Percentiles rank a stretch among this genome's conserved stretches.
Conservation (phyloP, 176 grass and related monocot genomes). For the Puccinellia tenuiflora region DNA sequence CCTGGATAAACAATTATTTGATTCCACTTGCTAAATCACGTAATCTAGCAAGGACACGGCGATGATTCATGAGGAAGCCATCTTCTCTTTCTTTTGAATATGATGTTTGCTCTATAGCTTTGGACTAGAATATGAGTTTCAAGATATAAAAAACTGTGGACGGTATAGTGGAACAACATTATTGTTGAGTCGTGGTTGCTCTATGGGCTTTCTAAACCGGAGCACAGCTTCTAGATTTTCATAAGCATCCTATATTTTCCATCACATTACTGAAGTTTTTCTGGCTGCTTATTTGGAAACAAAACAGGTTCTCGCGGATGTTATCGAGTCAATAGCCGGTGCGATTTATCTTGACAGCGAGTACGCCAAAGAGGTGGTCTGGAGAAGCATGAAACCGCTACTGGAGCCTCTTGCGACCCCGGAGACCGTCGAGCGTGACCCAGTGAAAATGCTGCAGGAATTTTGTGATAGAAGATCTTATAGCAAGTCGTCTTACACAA, state of each 20-base stretch:
- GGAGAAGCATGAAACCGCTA: constrained; percentile 50
- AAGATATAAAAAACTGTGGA: not conserved
- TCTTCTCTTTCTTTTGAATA: not conserved
- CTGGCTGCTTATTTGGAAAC: not conserved
- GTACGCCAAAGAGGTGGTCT: constrained; percentile 45
- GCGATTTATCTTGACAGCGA: constrained; percentile 61
- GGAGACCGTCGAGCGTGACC: constrained; percentile 48
- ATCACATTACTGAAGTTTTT: not conserved
- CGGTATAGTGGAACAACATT: not conserved
- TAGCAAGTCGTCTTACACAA: not conserved
- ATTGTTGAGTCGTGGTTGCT: not conserved
- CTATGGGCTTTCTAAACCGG: not conserved
- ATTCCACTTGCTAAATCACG: not conserved
- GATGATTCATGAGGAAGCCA: not conserved
- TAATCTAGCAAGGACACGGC: not conserved
- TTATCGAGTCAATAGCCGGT: constrained; percentile 67
- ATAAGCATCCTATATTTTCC: not conserved
- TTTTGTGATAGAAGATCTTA: constrained; percentile 29
- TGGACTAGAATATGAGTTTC: not conserved
- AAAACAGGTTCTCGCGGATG: constrained; percentile 69
- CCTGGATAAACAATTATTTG: not conserved
- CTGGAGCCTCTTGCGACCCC: constrained; percentile 65
- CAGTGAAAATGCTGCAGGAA: constrained; percentile 49
- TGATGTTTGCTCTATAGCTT: not conserved
- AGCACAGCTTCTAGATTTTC: not conserved